phyloP scores from a whole-genome alignment of 208 protist genomes.

The Trypanosoma boissoni region DNA sequence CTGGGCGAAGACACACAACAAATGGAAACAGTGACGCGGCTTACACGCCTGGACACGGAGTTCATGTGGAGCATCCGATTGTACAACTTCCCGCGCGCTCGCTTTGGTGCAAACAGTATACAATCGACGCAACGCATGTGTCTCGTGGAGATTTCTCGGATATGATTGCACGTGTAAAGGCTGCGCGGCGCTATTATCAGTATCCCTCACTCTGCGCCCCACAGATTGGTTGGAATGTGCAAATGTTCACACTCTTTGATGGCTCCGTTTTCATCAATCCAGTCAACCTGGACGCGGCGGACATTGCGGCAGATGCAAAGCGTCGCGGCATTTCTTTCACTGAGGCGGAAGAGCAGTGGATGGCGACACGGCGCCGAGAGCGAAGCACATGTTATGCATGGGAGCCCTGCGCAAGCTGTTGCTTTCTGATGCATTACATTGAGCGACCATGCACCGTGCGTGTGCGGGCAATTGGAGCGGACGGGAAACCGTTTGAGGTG shows the following conservation, averaged over 20 bases:
- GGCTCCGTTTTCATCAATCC: slow-evolving; percentile 83
- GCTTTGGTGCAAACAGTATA: slow-evolving; percentile 70
- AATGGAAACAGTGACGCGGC: slow-evolving; percentile 11
- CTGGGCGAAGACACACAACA: no score
- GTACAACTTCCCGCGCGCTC: slow-evolving; percentile 82
- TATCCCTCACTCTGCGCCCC: slow-evolving; percentile 85
- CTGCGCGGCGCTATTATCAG: slow-evolving; percentile 78
- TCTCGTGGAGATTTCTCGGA: slow-evolving; percentile 46
- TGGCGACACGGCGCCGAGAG: slow-evolving; percentile 39
- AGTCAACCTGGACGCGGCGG: slow-evolving; percentile 61
- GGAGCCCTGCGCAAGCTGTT: slow-evolving; percentile 89
- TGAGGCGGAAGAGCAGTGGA: slow-evolving; percentile 46
- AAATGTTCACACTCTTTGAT: slow-evolving; percentile 86
- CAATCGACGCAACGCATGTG: slow-evolving; percentile 37
- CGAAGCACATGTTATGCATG: slow-evolving; percentile 78
- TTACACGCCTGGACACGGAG: slow-evolving; percentile 22
- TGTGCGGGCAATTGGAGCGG: slow-evolving; percentile 40
- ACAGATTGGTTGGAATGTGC: slow-evolving; percentile 90
- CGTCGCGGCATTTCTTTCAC: slow-evolving; percentile 22
- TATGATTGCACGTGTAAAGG: slow-evolving; percentile 63
- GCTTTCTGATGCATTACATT: slow-evolving; percentile 90
- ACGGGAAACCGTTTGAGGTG: slow-evolving; percentile 39
- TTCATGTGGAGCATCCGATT: slow-evolving; percentile 61
- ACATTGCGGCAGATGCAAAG: slow-evolving; percentile 30
- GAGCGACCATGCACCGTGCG: slow-evolving; percentile 74